These are phyloP conservation scores for Neurospora sp. DNA, from an alignment of 495 filamentous ascomycete species.

Conservation along the genomic window DNA sequence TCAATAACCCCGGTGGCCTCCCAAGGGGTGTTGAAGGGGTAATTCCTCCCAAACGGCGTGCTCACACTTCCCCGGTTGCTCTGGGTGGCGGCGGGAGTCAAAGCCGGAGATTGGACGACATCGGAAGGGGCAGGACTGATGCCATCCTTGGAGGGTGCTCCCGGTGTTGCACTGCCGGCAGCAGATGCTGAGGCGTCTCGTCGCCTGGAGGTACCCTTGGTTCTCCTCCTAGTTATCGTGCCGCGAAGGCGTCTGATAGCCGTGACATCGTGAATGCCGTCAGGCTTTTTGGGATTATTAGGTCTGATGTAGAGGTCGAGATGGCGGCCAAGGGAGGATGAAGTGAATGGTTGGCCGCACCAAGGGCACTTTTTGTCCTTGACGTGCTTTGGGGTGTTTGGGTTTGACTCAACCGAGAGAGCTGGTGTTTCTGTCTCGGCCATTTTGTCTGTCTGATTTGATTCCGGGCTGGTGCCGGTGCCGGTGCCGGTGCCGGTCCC, in stretches of 20 bases:
- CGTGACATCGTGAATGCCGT: slow-evolving; percentile 80
- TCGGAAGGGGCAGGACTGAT: slow-evolving; percentile 11
- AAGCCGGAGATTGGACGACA: slow-evolving; percentile 17
- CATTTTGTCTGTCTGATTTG: slow-evolving; percentile 7
- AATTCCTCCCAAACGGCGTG: slow-evolving; percentile 46
- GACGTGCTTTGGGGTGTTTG: slow-evolving; percentile 23
- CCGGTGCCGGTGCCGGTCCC: background rate
- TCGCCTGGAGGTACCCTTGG: slow-evolving; percentile 47
- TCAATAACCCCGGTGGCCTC: slow-evolving; percentile 76
- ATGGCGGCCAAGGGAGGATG: slow-evolving; percentile 85
- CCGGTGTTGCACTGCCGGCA: slow-evolving; percentile 25
- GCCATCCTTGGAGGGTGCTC: slow-evolving; percentile 19
- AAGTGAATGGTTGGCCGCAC: slow-evolving; percentile 78
- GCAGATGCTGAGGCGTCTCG: slow-evolving; percentile 40
- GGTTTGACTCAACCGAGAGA: background rate
- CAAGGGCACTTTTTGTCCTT: slow-evolving; percentile 84
- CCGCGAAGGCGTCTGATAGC: slow-evolving; percentile 74
- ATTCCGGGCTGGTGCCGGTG: background rate
- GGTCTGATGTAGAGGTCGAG: slow-evolving; percentile 83
- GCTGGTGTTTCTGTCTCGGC: slow-evolving; percentile 5
- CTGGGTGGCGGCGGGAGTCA: slow-evolving; percentile 13
- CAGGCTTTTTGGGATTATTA: slow-evolving; percentile 72
- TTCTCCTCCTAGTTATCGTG: slow-evolving; percentile 72
- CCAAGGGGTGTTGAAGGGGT: slow-evolving; percentile 49
- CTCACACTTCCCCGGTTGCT: slow-evolving; percentile 32